Evolutionary conservation across 2,329 filamentous ascomycete species (phyloP), one percentile per base, ranked within the genome.

Genomic region (Aspergillus neoniger): DNA sequence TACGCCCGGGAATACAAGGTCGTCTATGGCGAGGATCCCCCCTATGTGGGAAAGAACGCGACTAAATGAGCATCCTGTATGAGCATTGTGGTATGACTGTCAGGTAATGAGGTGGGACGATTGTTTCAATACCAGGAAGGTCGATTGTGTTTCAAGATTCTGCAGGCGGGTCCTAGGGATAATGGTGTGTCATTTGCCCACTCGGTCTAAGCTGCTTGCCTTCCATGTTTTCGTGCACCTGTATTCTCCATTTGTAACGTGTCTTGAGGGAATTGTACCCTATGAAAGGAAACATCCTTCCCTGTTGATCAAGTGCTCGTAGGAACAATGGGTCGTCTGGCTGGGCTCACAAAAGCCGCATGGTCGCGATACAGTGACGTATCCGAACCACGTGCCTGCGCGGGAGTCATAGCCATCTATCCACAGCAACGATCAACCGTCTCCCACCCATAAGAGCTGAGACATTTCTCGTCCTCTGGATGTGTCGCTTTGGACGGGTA

Each of bases 1-100:
- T 79, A 78, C 59, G 32, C 57, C 6, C 69, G 67, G 38, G 76
- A 79, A 65, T 68, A 74, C 63, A 66, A 63, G 38, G 69, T 75
- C 30, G 72, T 72, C 2, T 79, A 79, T 61, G 76, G 76, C 25
- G 63, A 69, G 47, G 69, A 71, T 7, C 56, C 70, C 8, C 32
- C 51, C 3, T 36, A 25, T 28, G 32, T 23, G 17, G 38, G 39
- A 28, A 53, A 49, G 30, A 44, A 28, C 49, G 14, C 50, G 15
- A 14, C 19, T 59, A 57, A 48, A 32, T 23, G 12, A 36, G 32
- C 5, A 14, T 5, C 12, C 5, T 14, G 8, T n/a, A 39, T 59
- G 57, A 60, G 17, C 55, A 57, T 48, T 28, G 32, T 25, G 48
- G 50, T 12, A 28, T 54, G 19, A 32, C 36, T 38, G 25, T 19